A percentile compares a stretch with the other conserved stretches of the same genome.
Evolutionary conservation across 148 eudicot species (phyloP).

Genomic region (Vaccinium macrocarpon): DNA sequence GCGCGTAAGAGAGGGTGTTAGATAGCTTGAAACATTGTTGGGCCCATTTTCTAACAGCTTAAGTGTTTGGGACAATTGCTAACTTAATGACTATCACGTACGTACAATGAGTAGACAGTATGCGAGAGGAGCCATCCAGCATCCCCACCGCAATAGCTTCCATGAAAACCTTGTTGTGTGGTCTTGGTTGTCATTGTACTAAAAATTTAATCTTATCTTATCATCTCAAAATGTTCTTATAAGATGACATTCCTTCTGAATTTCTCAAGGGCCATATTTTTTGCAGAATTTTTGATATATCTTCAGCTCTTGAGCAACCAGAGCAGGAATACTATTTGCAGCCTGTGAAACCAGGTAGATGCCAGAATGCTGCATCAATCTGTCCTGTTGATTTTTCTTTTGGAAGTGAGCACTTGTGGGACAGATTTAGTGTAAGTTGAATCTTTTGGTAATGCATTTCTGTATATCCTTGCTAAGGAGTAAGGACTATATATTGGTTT

Average conservation of each 20-base stretch:
- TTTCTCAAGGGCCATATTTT: not conserved
- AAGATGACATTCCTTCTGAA: not conserved
- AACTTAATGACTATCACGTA: not conserved
- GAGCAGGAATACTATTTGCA: conserved; percentile 96
- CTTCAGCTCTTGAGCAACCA: conserved; percentile 54
- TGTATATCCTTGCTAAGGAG: not conserved
- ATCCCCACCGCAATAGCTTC: not conserved
- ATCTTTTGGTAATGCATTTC: conserved; percentile 14
- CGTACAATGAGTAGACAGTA: not conserved
- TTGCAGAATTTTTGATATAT: conserved; percentile 79
- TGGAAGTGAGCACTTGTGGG: conserved; percentile 96
- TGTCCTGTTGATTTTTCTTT: conserved; percentile 93
- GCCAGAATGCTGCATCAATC: conserved; percentile 69
- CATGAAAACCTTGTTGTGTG: not conserved
- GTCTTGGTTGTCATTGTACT: not conserved
- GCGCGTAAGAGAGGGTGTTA: too few species aligned
- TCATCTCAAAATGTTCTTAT: conserved; percentile 2
- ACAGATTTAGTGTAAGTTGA: conserved; percentile 84
- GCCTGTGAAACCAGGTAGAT: conserved; percentile 64
- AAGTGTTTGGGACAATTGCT: too few species aligned
- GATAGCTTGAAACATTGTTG: too few species aligned
- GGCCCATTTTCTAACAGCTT: too few species aligned
- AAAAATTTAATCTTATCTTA: not conserved
- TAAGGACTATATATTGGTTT: not conserved
- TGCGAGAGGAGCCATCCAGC: not conserved